Base-by-base conservation (phyloP, 2,329 filamentous ascomycete genomes). In the Calonectria hongkongensis region DNA sequence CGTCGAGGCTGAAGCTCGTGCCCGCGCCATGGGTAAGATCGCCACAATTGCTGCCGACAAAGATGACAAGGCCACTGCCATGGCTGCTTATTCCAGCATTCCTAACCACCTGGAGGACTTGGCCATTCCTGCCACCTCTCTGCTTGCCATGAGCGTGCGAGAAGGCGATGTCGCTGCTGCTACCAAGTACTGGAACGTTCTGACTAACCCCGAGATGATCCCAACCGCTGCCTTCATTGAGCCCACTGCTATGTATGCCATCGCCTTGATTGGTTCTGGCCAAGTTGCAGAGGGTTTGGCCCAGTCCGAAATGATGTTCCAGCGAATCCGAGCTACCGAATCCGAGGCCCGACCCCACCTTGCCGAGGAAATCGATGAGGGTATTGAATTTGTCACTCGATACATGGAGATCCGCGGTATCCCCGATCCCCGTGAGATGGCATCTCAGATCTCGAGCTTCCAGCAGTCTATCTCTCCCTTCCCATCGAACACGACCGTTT, bases 171-270 rank as follows among this genome's bases (percentile, higher is more conserved):
- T 98, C 71, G 88, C 92, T 28, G 90, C 91, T 68, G 96, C 96
- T 64, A 90, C 93, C 75, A 89, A 92, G 75, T 96, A 95, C 86
- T 98, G 96, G 95, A 89, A 91, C 66, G 88, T 94, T 70, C 87
- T 98, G 67, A 91, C 89, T 75, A 89, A 87, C 47, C 89, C 92
- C 2, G 89, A 92, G 71, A 88, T 91, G 79, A 86, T 89, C 65
- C 89, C 91, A 41, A 89, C 90, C 15, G 83, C 89, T 67, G 87
- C 92, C 39, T 93, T 97, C 83, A 94, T 98, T 74, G 95, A 98
- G 85, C 94, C 95, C 28, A 94, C 95, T 15, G 91, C 94, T 70
- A 98, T 98, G 95, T 98, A 96, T 80, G 92, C 94, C 16, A 92
- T 98, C 70, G 95, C 95, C 60, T 88, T 98, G 83, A 94, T 98